Percentiles rank a stretch among this genome's conserved stretches.
phyloP scores from a whole-genome alignment of 129 eudicot genomes.

The Calendula officinalis region DNA sequence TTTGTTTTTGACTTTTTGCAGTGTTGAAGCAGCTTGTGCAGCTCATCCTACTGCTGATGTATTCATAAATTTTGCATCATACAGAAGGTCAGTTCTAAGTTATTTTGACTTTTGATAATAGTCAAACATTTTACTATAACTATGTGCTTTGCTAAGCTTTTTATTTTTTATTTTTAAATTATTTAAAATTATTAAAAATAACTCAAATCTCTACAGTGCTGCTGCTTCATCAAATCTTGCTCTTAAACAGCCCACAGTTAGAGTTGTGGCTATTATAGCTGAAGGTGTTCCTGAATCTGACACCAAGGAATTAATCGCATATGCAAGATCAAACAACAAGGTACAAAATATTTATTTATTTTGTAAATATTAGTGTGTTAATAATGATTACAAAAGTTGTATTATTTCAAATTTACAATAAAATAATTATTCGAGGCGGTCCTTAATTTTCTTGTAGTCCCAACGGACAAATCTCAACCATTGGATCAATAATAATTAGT shows the following conservation, averaged over 20 bases:
- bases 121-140: not conserved
- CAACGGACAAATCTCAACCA: too few species aligned
- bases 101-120: not conserved
- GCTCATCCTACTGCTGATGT: slow-evolving; percentile 92
- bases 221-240: slow-evolving; percentile 95
- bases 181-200: not conserved
- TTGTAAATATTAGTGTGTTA: too few species aligned
- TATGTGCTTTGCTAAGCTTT: not conserved
- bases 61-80: slow-evolving; percentile 86
- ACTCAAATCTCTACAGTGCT: slow-evolving; percentile 50
- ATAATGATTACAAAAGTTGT: too few species aligned
- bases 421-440: too few species aligned
- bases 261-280: slow-evolving; percentile 82
- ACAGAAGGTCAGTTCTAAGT: slow-evolving; percentile 59
- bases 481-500: too few species aligned
- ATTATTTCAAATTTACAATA: too few species aligned
- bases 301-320: slow-evolving; percentile 74
- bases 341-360: slow-evolving; percentile 22
- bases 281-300: slow-evolving; percentile 89
- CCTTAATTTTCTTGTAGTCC: too few species aligned
- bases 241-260: slow-evolving; percentile 81
- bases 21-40: slow-evolving; percentile 81
- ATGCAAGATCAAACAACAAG: slow-evolving; percentile 77
- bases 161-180: not conserved
- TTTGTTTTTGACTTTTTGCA: slow-evolving; percentile 23